These are phyloP conservation scores for Santalum album DNA, from an alignment of 164 flowering plant genomes.

Conservation along the genomic window DNA sequence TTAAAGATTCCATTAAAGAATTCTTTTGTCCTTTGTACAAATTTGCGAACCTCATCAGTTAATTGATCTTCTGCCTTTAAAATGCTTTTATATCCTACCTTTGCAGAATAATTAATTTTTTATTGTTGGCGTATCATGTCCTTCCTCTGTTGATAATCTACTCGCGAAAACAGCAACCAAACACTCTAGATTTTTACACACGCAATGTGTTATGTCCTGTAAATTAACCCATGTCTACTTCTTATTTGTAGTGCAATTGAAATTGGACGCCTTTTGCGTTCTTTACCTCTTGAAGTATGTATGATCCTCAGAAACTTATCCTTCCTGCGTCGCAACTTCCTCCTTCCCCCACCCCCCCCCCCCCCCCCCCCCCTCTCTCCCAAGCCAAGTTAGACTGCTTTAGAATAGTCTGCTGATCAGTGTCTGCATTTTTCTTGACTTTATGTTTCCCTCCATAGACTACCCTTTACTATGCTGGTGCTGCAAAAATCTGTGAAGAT, in stretches of 20 bases:
- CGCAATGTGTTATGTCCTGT: background rate
- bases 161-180: no score
- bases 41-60: no score
- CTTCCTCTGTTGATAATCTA: no score
- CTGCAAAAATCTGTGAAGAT: conserved; percentile 83
- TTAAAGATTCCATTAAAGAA: no score
- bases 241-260: background rate
- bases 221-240: background rate
- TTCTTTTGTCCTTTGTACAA: no score
- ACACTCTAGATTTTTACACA: no score
- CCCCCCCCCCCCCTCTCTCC: background rate
- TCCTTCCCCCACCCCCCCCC: no score
- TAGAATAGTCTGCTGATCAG: background rate
- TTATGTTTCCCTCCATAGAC: conserved; percentile 27
- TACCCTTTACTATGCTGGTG: conserved; percentile 93
- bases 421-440: no score
- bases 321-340: background rate
- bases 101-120: no score
- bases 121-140: no score
- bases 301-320: background rate
- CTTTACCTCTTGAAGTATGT: background rate
- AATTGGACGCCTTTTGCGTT: background rate
- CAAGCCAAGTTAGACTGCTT: background rate
- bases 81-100: no score
- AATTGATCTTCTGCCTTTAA: no score